Evolutionary conservation across 306 rosid genomes (phyloP), one percentile per base, ranked within the genome.

Genomic region (Echinosophora koreensis): DNA sequence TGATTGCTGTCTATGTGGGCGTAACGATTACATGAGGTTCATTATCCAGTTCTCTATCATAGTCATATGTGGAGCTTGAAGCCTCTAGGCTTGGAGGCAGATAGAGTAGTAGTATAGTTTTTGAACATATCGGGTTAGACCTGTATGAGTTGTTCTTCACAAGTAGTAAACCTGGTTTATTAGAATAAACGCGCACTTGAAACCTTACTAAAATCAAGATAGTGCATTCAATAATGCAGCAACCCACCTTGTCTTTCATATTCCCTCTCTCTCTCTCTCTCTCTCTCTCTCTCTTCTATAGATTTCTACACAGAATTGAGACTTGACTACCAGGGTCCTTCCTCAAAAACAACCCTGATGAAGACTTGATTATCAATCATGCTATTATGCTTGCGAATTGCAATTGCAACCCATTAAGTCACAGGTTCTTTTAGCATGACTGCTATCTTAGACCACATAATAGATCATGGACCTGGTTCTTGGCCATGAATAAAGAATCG

Each of bases 241-340:
- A 54, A 6, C 66, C 39, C 12, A 58, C 39, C 16, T 41, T 73
- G 46, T 55, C 30, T 6, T 14, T 38, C 34, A 5, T 58, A 5
- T 3, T 35, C 27, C 22, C 52, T 4, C n/a, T n/a, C n/a, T n/a
- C n/a, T n/a, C 71, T 16, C 63, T 6, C 15, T 62, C 28, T 63
- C 17, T 62, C n/a, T n/a, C 71, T 16, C 63, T 6, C 15, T 62
- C 28, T 63, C 17, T 62, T 35, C 41, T 6, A 50, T 7, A 37
- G 12, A 50, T 63, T 63, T 63, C 41, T 50, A 13, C 37, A 46
- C 22, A 28, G 54, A 39, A 75, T 75, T 18, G 50, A 49, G 42
- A 49, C 52, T 60, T 16, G 35, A 60, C 14, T 59, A 49, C 52
- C 38, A 11, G 39, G 54, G 49, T 10, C 59, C 78, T 71, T 71